Conservation (phyloP, 139 green algal genomes). For the Chlorella ohadii region DNA sequence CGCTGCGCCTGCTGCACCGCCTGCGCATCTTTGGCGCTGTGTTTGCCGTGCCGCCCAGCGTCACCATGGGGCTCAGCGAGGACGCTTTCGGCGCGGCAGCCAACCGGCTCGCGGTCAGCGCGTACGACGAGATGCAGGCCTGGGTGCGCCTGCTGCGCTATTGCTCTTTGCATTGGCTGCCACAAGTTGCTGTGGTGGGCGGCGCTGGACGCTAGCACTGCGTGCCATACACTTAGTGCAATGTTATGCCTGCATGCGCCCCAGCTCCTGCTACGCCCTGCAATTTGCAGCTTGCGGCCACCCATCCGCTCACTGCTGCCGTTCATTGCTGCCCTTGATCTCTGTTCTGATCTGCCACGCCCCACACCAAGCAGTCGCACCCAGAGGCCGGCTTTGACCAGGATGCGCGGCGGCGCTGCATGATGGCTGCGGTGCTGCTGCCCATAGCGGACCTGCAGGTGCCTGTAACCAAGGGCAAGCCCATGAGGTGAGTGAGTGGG, state of each 20-base stretch:
- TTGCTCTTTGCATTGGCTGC: too few species aligned
- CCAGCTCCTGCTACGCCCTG: too few species aligned
- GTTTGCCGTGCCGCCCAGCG: conserved; percentile 61
- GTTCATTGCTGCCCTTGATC: too few species aligned
- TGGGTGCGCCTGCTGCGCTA: conserved; percentile 10
- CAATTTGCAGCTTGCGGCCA: too few species aligned
- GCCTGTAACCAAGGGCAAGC: conserved; percentile 56
- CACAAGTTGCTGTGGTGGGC: background rate
- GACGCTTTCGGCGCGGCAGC: background rate
- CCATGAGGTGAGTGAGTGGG: background rate
- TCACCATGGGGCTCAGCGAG: conserved; percentile 20
- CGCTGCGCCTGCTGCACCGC: conserved; percentile 71
- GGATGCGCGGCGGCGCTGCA: conserved; percentile 68
- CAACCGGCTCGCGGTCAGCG: background rate
- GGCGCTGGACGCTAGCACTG: background rate
- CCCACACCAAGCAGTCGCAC: too few species aligned
- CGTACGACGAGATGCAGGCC: conserved; percentile 32
- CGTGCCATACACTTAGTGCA: too few species aligned
- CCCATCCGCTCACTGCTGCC: too few species aligned
- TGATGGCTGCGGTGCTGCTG: conserved; percentile 83
- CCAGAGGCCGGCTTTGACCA: conserved; percentile 9
- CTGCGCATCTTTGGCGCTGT: conserved; percentile 80
- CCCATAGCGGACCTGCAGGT: conserved; percentile 62
- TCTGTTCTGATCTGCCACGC: too few species aligned
- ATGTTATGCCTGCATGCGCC: too few species aligned